phyloP scores from a whole-genome alignment of 306 rosid species.

The Echinosophora koreensis region DNA sequence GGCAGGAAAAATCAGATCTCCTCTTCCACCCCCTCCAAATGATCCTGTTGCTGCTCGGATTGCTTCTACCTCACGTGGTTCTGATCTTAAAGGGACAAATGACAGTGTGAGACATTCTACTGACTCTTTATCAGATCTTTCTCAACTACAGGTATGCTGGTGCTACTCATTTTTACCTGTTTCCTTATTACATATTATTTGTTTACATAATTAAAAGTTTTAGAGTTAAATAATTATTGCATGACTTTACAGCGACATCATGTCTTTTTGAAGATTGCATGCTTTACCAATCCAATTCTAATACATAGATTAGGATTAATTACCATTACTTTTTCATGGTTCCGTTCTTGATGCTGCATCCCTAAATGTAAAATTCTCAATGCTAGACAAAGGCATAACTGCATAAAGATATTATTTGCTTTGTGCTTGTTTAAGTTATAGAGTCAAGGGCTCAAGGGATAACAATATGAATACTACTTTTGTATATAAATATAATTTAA shows the following conservation, averaged over 20 bases:
- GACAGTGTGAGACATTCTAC: slow-evolving; percentile 56
- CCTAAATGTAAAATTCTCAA: slow-evolving; percentile 14
- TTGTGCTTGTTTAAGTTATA: slow-evolving; percentile 21
- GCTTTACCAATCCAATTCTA: slow-evolving; percentile 18
- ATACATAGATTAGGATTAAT: slow-evolving; percentile 1
- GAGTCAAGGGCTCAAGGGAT: background rate
- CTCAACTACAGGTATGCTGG: slow-evolving; percentile 81
- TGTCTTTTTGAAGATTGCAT: slow-evolving; percentile 5
- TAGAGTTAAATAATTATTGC: slow-evolving; percentile 22
- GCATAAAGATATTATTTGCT: background rate
- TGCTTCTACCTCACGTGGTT: slow-evolving; percentile 50
- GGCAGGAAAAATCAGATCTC: slow-evolving; percentile 76
- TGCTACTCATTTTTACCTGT: slow-evolving; percentile 29
- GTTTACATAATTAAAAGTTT: background rate
- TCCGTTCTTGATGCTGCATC: slow-evolving; percentile 3
- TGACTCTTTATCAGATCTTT: slow-evolving; percentile 88
- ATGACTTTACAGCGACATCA: background rate
- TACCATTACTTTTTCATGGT: slow-evolving; percentile 4
- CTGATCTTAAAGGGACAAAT: slow-evolving; percentile 51
- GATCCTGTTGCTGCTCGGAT: slow-evolving; percentile 86
- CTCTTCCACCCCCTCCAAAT: slow-evolving; percentile 94
- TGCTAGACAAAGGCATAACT: slow-evolving; percentile 30
- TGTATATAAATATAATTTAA: background rate
- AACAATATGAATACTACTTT: slow-evolving; percentile 9
- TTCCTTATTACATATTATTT: slow-evolving; percentile 26